Conservation (phyloP, 2,329 filamentous ascomycete genomes). For the Rhynchosporium secalis region DNA sequence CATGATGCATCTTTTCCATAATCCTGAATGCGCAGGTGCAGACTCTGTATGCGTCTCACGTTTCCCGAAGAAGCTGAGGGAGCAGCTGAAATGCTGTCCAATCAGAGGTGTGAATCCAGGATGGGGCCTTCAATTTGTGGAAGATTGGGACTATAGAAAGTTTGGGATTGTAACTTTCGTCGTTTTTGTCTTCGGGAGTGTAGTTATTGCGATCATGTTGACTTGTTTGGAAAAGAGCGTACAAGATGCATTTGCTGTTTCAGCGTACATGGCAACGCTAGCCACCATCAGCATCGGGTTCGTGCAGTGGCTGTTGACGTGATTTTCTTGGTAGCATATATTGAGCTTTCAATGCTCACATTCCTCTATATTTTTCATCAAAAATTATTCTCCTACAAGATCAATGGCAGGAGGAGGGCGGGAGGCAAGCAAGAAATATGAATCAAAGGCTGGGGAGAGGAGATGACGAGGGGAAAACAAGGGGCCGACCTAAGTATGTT, state of each 20-base stretch:
- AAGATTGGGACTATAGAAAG: slow-evolving; percentile 27
- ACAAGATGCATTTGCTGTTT: slow-evolving; percentile 30
- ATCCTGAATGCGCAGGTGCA: slow-evolving; percentile 25
- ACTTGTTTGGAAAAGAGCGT: slow-evolving; percentile 24
- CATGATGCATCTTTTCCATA: slow-evolving; percentile 29
- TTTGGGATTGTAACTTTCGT: slow-evolving; percentile 27
- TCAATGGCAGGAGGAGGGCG: too few relatives aligned
- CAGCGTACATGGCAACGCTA: slow-evolving; percentile 30
- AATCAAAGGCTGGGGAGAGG: too few relatives aligned
- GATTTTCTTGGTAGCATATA: slow-evolving; percentile 1
- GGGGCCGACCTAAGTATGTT: too few relatives aligned
- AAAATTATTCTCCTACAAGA: too few relatives aligned
- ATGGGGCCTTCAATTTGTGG: slow-evolving; percentile 32
- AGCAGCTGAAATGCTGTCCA: slow-evolving; percentile 21
- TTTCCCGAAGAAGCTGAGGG: slow-evolving; percentile 32
- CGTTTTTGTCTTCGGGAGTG: slow-evolving; percentile 26
- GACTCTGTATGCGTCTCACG: slow-evolving; percentile 24
- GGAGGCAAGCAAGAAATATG: too few relatives aligned
- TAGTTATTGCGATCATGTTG: slow-evolving; percentile 27
- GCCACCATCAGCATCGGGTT: slow-evolving; percentile 25
- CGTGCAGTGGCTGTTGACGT: slow-evolving; percentile 38
- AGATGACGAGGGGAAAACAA: too few relatives aligned
- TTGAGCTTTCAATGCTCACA: too few relatives aligned
- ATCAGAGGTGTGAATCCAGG: slow-evolving; percentile 25
- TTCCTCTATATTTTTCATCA: too few relatives aligned